A percentile compares a stretch with the other conserved stretches of the same genome.
Conservation (phyloP, 768 basidiomycete species). For the Agrocybe pediades region DNA sequence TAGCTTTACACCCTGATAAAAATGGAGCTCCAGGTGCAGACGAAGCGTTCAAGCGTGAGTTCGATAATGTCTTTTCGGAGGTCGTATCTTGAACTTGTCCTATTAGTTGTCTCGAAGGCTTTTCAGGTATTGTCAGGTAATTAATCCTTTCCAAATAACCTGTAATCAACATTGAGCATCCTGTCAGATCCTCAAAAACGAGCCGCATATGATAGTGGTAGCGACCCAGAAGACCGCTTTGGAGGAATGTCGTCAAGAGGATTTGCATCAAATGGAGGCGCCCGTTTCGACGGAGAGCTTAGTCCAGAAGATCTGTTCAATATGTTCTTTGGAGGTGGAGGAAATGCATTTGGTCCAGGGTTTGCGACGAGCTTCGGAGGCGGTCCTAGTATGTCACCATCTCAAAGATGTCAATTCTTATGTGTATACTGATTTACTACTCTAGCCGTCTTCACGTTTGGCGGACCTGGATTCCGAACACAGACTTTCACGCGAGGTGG, state of each 20-base stretch:
- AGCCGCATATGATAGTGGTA: slow-evolving; percentile 81
- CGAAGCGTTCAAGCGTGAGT: slow-evolving; percentile 94
- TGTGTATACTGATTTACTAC: slow-evolving; percentile 6
- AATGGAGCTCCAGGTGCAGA: slow-evolving; percentile 98
- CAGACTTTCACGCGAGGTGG: slow-evolving; percentile 25
- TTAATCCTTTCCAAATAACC: slow-evolving; percentile 7
- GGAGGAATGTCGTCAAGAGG: slow-evolving; percentile 65
- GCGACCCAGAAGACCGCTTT: slow-evolving; percentile 86
- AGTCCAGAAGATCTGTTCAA: slow-evolving; percentile 97
- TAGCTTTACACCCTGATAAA: slow-evolving; percentile 90
- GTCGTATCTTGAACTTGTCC: slow-evolving; percentile 8
- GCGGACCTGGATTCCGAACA: slow-evolving; percentile 79
- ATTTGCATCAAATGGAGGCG: slow-evolving; percentile 55
- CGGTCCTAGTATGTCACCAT: slow-evolving; percentile 44
- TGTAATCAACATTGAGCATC: slow-evolving; percentile 2
- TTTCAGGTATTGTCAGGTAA: slow-evolving; percentile 90
- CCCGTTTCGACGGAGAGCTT: slow-evolving; percentile 78
- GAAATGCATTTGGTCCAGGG: slow-evolving; percentile 42
- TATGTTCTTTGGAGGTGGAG: slow-evolving; percentile 92
- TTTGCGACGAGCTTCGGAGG: slow-evolving; percentile 55
- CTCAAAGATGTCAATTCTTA: background rate
- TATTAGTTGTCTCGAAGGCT: slow-evolving; percentile 92
- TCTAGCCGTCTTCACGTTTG: slow-evolving; percentile 76
- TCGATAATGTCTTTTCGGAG: slow-evolving; percentile 2
- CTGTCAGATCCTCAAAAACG: slow-evolving; percentile 81